A percentile compares a stretch with the other conserved stretches of the same genome.
Conservation (phyloP, 2,329 filamentous ascomycete genomes). For the Dactylella cylindrospora region DNA sequence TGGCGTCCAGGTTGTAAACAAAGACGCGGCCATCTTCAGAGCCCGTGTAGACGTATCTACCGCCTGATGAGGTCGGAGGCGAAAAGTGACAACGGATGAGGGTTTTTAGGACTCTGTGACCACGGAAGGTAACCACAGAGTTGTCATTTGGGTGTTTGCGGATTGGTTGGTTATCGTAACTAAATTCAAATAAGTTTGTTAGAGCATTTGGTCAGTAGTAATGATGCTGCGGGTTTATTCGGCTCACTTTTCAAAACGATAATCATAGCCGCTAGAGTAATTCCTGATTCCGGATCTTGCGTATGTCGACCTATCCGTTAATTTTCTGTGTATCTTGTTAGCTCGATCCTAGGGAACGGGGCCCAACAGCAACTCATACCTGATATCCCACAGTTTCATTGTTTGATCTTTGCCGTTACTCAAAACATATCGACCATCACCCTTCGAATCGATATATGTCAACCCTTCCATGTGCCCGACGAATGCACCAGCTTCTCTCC, state of each 20-base stretch:
- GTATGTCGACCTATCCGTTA: slow-evolving; percentile 46
- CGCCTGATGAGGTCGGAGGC: slow-evolving; percentile 79
- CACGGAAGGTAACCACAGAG: slow-evolving; percentile 88
- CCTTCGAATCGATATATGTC: slow-evolving; percentile 70
- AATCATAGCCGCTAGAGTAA: slow-evolving; percentile 66
- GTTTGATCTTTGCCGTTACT: slow-evolving; percentile 95
- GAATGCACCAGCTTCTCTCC: slow-evolving; percentile 68
- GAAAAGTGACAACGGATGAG: slow-evolving; percentile 95
- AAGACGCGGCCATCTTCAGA: slow-evolving; percentile 87
- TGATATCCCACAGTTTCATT: slow-evolving; percentile 88
- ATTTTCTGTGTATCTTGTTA: slow-evolving; percentile 44
- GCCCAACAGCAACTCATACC: slow-evolving; percentile 15
- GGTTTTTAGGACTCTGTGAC: slow-evolving; percentile 84
- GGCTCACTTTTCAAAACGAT: slow-evolving; percentile 68
- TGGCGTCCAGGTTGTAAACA: slow-evolving; percentile 91
- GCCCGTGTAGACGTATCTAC: slow-evolving; percentile 88
- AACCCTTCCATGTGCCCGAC: slow-evolving; percentile 67
- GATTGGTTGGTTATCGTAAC: slow-evolving; percentile 43
- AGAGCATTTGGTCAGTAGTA: too few relatives aligned
- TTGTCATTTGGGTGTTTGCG: slow-evolving; percentile 77
- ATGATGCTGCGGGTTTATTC: slow-evolving; percentile 51
- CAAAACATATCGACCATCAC: slow-evolving; percentile 76
- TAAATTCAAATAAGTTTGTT: slow-evolving; percentile 5
- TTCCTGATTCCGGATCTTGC: slow-evolving; percentile 40
- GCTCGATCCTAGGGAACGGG: neutral